These are phyloP conservation scores for Pythium insidiosum DNA, from an alignment of 352 stramenopile genomes.

Conservation along the genomic window DNA sequence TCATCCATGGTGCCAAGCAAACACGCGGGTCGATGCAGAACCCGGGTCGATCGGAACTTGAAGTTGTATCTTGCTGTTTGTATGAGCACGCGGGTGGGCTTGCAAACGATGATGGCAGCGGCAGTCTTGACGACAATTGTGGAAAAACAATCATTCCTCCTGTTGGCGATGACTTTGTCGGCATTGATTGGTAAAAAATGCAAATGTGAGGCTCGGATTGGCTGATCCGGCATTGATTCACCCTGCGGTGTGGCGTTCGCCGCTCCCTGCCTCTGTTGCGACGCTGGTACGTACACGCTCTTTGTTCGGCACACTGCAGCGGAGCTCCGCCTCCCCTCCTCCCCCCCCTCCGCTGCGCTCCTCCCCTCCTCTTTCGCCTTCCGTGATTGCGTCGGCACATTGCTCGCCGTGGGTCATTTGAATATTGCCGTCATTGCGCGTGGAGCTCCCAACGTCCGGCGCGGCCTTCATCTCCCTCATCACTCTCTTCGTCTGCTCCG, in stretches of 20 bases:
- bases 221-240: constrained; percentile 9
- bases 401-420: too few relatives aligned
- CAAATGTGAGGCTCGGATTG: constrained; percentile 8
- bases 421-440: constrained; percentile 50
- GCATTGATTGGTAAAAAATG: constrained; percentile 13
- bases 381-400: too few relatives aligned
- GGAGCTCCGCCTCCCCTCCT: constrained; percentile 3
- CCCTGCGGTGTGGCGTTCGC: constrained; percentile 12
- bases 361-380: constrained; percentile 1
- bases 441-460: too few relatives aligned
- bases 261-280: constrained; percentile 13
- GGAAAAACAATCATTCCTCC: constrained; percentile 18
- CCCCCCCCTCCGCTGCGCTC: constrained; percentile 4
- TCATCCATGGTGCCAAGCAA: too few relatives aligned
- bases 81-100: constrained; percentile 7
- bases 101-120: too few relatives aligned
- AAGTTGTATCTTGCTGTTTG: too few relatives aligned
- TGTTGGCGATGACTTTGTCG: not conserved
- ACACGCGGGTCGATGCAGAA: too few relatives aligned
- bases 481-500: too few relatives aligned
- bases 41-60: too few relatives aligned
- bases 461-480: too few relatives aligned
- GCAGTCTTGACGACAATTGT: constrained; percentile 15
- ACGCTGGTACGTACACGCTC: constrained; percentile 13
- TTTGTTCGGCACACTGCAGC: too few relatives aligned